Percentiles rank a stretch among this genome's conserved stretches.
These are phyloP conservation scores for Citrus trifoliata DNA, from an alignment of 345 rosid species.

Conservation along the genomic window DNA sequence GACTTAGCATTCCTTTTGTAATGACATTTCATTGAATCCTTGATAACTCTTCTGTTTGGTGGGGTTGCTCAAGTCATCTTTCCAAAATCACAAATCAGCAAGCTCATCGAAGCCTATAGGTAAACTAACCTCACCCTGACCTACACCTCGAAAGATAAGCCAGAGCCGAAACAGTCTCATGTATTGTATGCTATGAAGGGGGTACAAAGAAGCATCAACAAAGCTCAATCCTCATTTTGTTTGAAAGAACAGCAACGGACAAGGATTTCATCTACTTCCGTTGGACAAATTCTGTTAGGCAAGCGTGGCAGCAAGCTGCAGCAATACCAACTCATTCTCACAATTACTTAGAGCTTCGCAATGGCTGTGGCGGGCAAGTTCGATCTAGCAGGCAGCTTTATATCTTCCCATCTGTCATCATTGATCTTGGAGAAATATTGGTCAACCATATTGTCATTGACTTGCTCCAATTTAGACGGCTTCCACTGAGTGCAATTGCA, in stretches of 20 bases:
- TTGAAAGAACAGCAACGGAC: not conserved
- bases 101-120: too few species aligned
- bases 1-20: too few species aligned
- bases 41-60: too few species aligned
- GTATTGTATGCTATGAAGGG: too few species aligned
- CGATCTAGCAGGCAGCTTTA: conserved; percentile 54
- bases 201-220: too few species aligned
- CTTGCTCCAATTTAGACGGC: conserved; percentile 61
- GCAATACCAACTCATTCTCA: not conserved
- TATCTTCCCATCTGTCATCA: conserved; percentile 63
- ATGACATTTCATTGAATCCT: not conserved
- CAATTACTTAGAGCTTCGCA: conserved; percentile 54
- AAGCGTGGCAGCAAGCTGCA: not conserved
- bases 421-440: conserved; percentile 55
- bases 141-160: too few species aligned
- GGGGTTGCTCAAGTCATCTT: too few species aligned
- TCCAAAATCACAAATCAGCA: not conserved
- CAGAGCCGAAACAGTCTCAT: too few species aligned
- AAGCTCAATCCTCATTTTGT: too few species aligned
- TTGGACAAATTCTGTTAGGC: not conserved
- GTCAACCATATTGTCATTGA: conserved; percentile 56
- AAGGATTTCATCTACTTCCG: not conserved
- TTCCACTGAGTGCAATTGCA: conserved; percentile 54
- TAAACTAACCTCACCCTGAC: too few species aligned
- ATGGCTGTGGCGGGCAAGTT: conserved; percentile 51